Evolutionary conservation across 768 basidiomycete genomes (phyloP), one percentile per base, ranked within the genome.

Genomic region (Lentinula boryana): DNA sequence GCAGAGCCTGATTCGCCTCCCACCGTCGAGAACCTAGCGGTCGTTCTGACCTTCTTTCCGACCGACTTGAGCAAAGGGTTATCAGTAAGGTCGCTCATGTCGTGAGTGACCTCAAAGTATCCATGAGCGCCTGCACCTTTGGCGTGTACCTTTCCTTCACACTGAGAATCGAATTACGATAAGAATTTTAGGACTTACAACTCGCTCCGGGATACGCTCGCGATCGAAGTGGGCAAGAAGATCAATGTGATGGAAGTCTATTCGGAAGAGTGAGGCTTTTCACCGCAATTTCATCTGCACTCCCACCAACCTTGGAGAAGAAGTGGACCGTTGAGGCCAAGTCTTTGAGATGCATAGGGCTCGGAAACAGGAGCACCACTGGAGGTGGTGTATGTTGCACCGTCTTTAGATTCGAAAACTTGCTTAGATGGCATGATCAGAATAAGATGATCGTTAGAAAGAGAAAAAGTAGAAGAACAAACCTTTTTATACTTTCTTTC

Each of bases 181-280:
- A 53, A 51, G 1, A 31, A 23, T 36, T 16, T 36, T 2, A 23
- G 32, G 13, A 78, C 84, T 65, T 72, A 88, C 93, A 65, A 92
- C 88, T 73, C 93, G 92, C 80, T 96, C 93, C 15, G 95, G 96
- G 68, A 98, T 96, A 71, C 96, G 89, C 75, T 97, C 95, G 62
- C 92, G 87, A 72, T 93, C 91, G 68, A 95, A 95, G 78, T 96
- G 95, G 15, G 92, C 87, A 63, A 98, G 85, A 53, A 89, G 78
- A 75, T 94, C 93, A 69, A 95, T 88, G 74, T 91, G 86, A 73
- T 92, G 88, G 78, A 93, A 93, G 72, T 94, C 91, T 90, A 59
- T 32, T 54, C n/a, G 33, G 13, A 8, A 13, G 3, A 3, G 13
- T 38, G 9, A 38, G 36, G 2, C 36, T 38, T 13, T 9, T 8